Percentiles rank a stretch among this genome's conserved stretches.
Conservation (phyloP, 306 rosid genomes). For the Fragaria ananassa region DNA sequence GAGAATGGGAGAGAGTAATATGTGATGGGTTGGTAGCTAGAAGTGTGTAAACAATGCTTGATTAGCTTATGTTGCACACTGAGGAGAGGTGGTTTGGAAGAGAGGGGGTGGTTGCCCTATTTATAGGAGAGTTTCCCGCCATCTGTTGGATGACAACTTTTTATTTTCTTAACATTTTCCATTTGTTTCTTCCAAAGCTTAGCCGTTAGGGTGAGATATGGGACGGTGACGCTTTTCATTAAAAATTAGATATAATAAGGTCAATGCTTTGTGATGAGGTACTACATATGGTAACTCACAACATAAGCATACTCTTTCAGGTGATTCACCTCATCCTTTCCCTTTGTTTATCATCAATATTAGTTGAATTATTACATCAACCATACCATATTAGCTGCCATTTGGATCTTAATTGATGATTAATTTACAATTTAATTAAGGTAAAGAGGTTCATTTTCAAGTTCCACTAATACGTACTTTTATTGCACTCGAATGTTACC, state of each 20-base stretch:
- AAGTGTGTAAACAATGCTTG: conserved; percentile 8
- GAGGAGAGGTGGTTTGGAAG: conserved; percentile 29
- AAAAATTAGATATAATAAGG: conserved; percentile 18
- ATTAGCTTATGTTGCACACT: conserved; percentile 13
- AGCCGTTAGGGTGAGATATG: conserved; percentile 52
- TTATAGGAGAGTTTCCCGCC: conserved; percentile 65
- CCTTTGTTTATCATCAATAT: conserved; percentile 1
- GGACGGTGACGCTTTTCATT: conserved; percentile 58
- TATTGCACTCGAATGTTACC: not conserved
- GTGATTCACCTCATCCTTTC: conserved; percentile 33
- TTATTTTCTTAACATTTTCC: conserved; percentile 8
- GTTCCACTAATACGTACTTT: not conserved
- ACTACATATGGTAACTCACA: conserved; percentile 37
- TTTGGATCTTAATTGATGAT: conserved; percentile 17
- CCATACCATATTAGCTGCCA: conserved; percentile 24
- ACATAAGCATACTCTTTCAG: conserved; percentile 45
- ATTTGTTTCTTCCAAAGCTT: conserved; percentile 33
- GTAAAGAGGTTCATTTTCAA: not conserved
- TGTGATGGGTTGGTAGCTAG: conserved; percentile 5
- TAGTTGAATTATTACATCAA: conserved; percentile 12
- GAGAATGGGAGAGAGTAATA: conserved; percentile 17
- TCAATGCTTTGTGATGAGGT: conserved; percentile 52
- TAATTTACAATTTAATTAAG: not conserved
- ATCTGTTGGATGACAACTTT: conserved; percentile 43
- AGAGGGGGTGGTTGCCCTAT: conserved; percentile 34